Evolutionary conservation across 768 basidiomycete species (phyloP), one percentile per base, ranked within the genome.

Genomic region (Lactarius deliciosus): DNA sequence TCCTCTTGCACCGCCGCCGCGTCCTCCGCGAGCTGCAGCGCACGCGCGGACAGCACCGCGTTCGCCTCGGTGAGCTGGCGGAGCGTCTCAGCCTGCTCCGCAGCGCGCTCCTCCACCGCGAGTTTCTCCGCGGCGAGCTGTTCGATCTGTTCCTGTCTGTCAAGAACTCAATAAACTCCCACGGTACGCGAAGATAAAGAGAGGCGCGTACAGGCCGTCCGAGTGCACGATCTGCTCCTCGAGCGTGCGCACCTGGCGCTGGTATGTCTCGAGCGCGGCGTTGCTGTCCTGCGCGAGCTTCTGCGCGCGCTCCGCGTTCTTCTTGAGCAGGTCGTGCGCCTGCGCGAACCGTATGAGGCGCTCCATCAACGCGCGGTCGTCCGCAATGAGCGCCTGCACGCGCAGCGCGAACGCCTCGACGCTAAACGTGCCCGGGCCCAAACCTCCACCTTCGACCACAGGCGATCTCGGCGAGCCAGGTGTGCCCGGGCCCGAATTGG

Each of bases 301-400:
- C 81, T 95, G 91, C 25, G 93, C 94, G 58, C 93, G 82, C 73
- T 94, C 93, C 22, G 94, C 93, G 73, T 94, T 95, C 78, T 89
- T 91, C 83, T 94, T 96, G 68, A 96, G 82, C 69, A 96, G 73
- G 70, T 96, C 94, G 66, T 96, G 90, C 59, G 94, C 92, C 76
- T 92, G 89, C 2, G 92, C 94, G 71, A 94, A 91, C 30, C 92
- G 86, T 60, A 93, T 79, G 45, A 95, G 78, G 38, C 94, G 84
- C 76, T 94, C 91, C 68, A 95, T 92, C 66, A 98, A 77, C 22
- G 90, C 82, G 30, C 87, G 85, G 72, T 96, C 93, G 75, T 97
- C 96, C 40, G 83, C 81, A 61, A 97, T 81, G 64, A 97, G 81
- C 3, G 91, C 88, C 72, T 90, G 88, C 55, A 97, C 89, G 7